phyloP scores from a whole-genome alignment of 2,329 filamentous ascomycete genomes.

The Fusarium annulatum region DNA sequence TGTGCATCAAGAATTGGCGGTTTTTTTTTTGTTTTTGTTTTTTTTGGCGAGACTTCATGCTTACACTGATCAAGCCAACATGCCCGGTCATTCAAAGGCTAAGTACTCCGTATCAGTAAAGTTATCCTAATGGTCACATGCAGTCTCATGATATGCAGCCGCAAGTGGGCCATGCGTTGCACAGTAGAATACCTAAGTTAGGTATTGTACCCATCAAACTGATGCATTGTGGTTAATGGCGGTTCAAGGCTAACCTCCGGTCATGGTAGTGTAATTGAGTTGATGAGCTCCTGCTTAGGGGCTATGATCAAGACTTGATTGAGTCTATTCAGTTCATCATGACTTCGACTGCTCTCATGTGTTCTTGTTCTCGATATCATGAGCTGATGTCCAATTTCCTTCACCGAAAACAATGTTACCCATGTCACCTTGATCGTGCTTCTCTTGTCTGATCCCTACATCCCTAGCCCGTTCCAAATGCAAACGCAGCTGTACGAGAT shows the following conservation, averaged over 20 bases:
- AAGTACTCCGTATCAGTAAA: background rate
- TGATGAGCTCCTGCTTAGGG: background rate
- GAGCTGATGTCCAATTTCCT: background rate
- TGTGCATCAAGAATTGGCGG: background rate
- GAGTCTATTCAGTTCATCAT: constrained; percentile 3
- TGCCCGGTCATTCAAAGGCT: background rate
- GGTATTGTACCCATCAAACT: background rate
- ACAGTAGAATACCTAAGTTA: background rate
- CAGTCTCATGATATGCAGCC: constrained; percentile 26
- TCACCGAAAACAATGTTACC: constrained; percentile 5
- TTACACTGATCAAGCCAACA: background rate
- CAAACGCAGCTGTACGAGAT: background rate
- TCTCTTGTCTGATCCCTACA: background rate
- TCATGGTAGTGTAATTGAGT: background rate
- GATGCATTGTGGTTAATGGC: background rate
- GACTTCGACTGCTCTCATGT: constrained; percentile 3
- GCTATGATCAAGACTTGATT: background rate
- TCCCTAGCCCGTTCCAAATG: background rate
- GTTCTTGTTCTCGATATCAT: background rate
- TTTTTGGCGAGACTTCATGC: background rate
- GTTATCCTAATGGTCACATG: constrained; percentile 1
- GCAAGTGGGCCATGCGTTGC: constrained; percentile 3
- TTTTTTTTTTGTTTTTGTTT: no score
- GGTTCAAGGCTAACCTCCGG: background rate
- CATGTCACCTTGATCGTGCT: background rate